Conservation (phyloP, 441 rosid species). For the Mallotus repandus region DNA sequence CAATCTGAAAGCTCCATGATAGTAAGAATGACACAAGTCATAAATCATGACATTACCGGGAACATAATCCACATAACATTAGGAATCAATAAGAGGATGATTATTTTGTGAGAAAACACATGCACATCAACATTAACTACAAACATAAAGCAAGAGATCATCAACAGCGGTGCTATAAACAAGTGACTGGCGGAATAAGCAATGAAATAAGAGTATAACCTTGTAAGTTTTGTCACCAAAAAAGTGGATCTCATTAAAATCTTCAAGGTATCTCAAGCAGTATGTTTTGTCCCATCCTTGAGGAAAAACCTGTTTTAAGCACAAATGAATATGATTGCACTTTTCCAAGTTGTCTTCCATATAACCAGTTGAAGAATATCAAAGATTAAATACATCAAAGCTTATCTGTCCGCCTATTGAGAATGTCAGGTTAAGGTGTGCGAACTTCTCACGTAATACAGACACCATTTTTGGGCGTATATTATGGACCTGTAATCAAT, state of each 20-base stretch:
- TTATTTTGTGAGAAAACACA: background rate
- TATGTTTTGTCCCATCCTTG: conserved; percentile 99
- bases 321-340: conserved; percentile 7
- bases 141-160: background rate
- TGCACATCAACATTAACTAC: background rate
- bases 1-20: background rate
- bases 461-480: conserved; percentile 83
- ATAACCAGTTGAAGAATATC: conserved; percentile 8
- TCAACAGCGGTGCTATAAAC: background rate
- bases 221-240: conserved; percentile 98
- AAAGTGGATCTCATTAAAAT: conserved; percentile 83
- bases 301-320: conserved; percentile 71
- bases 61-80: background rate
- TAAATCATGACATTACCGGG: background rate
- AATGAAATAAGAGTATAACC: conserved; percentile 38
- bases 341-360: background rate
- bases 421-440: conserved; percentile 86
- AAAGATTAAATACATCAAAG: conserved; percentile 56
- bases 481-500: conserved; percentile 69
- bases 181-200: background rate
- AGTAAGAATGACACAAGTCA: background rate
- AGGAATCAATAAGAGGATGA: background rate
- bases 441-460: conserved; percentile 78
- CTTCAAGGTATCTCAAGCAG: conserved; percentile 83
- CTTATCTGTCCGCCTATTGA: conserved; percentile 98